Evolutionary conservation across 2,329 filamentous ascomycete genomes (phyloP), one percentile per base, ranked within the genome.

Genomic region (Paramyrothecium roridum): DNA sequence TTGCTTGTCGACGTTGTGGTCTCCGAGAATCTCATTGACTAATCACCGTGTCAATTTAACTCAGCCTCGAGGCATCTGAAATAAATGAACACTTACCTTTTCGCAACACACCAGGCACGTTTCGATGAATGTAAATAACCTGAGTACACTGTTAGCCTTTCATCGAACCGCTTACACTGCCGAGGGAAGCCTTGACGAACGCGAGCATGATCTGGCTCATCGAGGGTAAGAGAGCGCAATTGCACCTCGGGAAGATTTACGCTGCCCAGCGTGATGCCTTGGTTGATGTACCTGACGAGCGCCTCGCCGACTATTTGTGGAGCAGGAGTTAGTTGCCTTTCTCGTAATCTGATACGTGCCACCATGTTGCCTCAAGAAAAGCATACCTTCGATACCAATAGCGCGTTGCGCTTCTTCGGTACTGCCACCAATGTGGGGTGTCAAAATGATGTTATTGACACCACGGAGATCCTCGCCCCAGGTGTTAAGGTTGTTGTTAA

Each of bases 1-100:
- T 76, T 99, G 95, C 81, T 98, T 98, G 78, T 97, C 93, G 64
- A 99, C 93, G 73, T 99, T 99, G 80, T 99, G 93, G 67, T 96
- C 87, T 47, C 89, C 90, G 50, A 99, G 82, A 59, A 98, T 91
- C 67, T 95, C 90, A 80, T 99, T 99, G 62, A 99, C 95, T 87
- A 59, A 12, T 20, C 19, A 23, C 45, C 3, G 12, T 17, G 54
- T 61, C 21, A 61, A 57, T 30, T 30, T 6, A 30, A 10, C 26
- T n/a, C 4, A 30, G 26, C 26, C 26, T 30, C 10, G 26, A 30
- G 26, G 26, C 26, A 30, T 30, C 26, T 30, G 10, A 30, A 30
- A 6, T 10, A 30, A 54, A n/a, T n/a, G 34, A n/a, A 21, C 22
- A 50, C 69, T 63, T 75, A 88, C 86, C 86, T 78, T 88, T 91